Base-by-base conservation (phyloP, 2,329 filamentous ascomycete species). In the Beauveria varroae region DNA sequence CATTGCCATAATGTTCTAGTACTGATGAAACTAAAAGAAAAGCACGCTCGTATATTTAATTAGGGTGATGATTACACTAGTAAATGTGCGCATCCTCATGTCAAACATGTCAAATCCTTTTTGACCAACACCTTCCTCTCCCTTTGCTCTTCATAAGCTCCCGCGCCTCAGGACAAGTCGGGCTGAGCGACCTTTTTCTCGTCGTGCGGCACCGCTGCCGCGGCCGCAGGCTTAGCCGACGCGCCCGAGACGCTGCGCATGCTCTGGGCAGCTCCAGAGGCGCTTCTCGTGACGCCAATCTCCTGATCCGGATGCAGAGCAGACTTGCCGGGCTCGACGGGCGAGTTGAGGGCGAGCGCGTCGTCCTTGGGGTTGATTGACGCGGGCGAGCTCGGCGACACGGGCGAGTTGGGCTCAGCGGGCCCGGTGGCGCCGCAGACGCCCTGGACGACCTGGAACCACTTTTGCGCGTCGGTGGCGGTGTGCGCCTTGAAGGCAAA, bases 401-500 rank as follows among this genome's bases (percentile, higher is more conserved):
- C 70, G 41, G 71, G 63, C 7, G 64, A 65, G n/a, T 43, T 56
- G 37, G 68, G 63, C 30, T 70, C 74, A 18, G 71, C 71, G 9
- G 75, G 70, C 1, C 75, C 77, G 1, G 76, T 76, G 6, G 79
- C 75, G 56, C 85, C 86, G 30, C 84, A 84, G 9, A 85, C 81
- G 62, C 79, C 75, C 51, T 80, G 77, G 69, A 97, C 88, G 65
- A 91, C 78, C 40, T 88, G 83, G 75, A 86, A 92, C 93, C 93
- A 98, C 73, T 91, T 89, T 74, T 88, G 80, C 0, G 93, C 92
- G 65, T 96, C 91, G 30, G 83, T 80, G 2, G 90, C 74, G 1
- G 89, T 91, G 74, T 92, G 88, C 0, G 93, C 92, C 78, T 96
- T 96, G 85, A 97, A 97, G 34, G 82, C 78, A 43, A 96, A 81